Conservation (phyloP, 73 alveolate genomes). For the Paramecium biaurelia region DNA sequence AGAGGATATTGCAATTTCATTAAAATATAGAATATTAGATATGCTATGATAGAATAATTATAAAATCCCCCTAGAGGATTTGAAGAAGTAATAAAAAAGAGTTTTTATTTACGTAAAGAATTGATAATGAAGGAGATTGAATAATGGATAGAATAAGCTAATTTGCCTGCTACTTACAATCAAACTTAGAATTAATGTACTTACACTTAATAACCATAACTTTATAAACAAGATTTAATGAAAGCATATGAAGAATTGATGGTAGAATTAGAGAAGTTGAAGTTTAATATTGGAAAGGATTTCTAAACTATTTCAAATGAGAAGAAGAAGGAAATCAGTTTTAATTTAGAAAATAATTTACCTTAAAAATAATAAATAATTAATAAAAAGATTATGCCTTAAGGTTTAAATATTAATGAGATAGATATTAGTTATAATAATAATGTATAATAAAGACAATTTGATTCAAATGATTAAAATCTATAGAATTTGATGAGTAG, state of each 20-base stretch:
- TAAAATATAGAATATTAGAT: constrained; percentile 88
- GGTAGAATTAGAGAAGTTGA: constrained; percentile 18
- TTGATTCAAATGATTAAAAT: constrained; percentile 81
- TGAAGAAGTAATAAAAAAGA: constrained; percentile 76
- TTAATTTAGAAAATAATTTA: not conserved
- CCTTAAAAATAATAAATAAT: not conserved
- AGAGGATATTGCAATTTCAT: constrained; percentile 94
- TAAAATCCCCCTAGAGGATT: constrained; percentile 92
- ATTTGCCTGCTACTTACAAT: constrained; percentile 73
- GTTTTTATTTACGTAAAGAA: constrained; percentile 79
- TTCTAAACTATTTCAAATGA: not conserved
- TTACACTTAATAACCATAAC: not conserved
- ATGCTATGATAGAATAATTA: constrained; percentile 94
- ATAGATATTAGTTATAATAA: constrained; percentile 49
- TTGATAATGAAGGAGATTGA: constrained; percentile 73
- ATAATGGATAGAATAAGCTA: constrained; percentile 75
- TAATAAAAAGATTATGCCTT: not conserved
- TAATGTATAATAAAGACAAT: constrained; percentile 62
- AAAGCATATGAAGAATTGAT: not conserved
- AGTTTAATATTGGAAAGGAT: constrained; percentile 23
- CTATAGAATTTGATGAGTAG: constrained; percentile 93
- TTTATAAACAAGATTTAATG: not conserved
- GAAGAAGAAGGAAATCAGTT: not conserved
- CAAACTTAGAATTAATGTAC: not conserved
- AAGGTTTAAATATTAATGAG: not conserved